These are phyloP conservation scores for Pseudogymnoascus sp. DNA, from an alignment of 2,329 filamentous ascomycete species.

Conservation along the genomic window DNA sequence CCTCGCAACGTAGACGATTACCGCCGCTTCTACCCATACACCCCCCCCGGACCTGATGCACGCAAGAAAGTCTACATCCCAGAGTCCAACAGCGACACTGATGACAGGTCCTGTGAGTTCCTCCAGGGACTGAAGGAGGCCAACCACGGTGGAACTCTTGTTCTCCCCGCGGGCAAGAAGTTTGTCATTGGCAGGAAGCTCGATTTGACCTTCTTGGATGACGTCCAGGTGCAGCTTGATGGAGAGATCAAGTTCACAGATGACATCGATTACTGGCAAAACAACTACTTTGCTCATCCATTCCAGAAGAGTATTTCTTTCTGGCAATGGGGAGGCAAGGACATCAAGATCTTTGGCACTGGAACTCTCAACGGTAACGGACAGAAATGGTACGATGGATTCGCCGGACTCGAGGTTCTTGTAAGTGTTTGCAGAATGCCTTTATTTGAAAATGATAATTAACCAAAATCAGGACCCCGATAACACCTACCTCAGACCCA, in stretches of 20 bases:
- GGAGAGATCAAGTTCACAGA: slow-evolving; percentile 47
- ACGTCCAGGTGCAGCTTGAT: slow-evolving; percentile 51
- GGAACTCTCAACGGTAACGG: slow-evolving; percentile 30
- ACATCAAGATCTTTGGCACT: slow-evolving; percentile 52
- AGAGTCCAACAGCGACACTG: slow-evolving; percentile 43
- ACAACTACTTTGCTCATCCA: slow-evolving; percentile 42
- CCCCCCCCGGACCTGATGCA: slow-evolving; percentile 19
- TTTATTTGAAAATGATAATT: slow-evolving; percentile 9
- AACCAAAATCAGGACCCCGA: slow-evolving; percentile 34
- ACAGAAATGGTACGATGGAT: slow-evolving; percentile 21
- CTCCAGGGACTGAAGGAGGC: slow-evolving; percentile 45
- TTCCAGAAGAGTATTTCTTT: slow-evolving; percentile 52
- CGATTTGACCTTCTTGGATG: slow-evolving; percentile 49
- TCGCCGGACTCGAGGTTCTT: slow-evolving; percentile 37
- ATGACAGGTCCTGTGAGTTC: slow-evolving; percentile 51
- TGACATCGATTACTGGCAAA: slow-evolving; percentile 30
- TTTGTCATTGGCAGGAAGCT: slow-evolving; percentile 53
- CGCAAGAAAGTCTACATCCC: slow-evolving; percentile 44
- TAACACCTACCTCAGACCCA: slow-evolving; percentile 51
- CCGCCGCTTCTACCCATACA: slow-evolving; percentile 33
- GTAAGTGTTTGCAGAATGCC: slow-evolving; percentile 15
- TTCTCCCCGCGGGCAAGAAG: slow-evolving; percentile 32
- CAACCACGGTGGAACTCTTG: slow-evolving; percentile 51
- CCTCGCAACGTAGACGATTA: slow-evolving; percentile 27
- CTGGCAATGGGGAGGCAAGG: slow-evolving; percentile 55